These are phyloP conservation scores for Suhomyces chickasaworum DNA, from an alignment of 1,139 yeast genomes.

Conservation along the genomic window DNA sequence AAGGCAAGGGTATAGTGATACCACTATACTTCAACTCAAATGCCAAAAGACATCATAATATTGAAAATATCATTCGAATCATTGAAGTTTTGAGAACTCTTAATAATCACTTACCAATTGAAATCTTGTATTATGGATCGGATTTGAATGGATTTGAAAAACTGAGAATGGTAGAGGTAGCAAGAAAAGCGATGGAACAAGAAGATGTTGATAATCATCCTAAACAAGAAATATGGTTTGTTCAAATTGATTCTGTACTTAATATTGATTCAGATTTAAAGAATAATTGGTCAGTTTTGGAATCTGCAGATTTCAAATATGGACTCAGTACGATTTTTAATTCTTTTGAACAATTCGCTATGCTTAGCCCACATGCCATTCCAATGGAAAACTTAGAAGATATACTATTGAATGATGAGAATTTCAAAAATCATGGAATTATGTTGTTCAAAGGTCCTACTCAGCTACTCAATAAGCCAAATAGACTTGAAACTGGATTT, in stretches of 20 bases:
- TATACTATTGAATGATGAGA: slow-evolving; percentile 21
- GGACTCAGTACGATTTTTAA: slow-evolving; percentile 32
- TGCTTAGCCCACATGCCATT: slow-evolving; percentile 29
- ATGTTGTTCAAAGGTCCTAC: slow-evolving; percentile 30
- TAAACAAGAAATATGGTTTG: slow-evolving; percentile 33
- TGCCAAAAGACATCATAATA: slow-evolving; percentile 17
- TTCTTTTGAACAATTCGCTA: slow-evolving; percentile 34
- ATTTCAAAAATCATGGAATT: slow-evolving; percentile 28
- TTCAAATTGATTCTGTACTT: slow-evolving; percentile 24
- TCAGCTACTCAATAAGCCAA: slow-evolving; percentile 25
- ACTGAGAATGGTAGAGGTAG: slow-evolving; percentile 21
- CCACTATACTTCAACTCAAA: slow-evolving; percentile 26
- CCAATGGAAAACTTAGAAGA: slow-evolving; percentile 27
- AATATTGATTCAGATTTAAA: slow-evolving; percentile 15
- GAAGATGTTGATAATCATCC: slow-evolving; percentile 17
- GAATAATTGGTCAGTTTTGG: slow-evolving; percentile 10
- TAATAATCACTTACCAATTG: slow-evolving; percentile 34
- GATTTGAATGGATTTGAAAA: slow-evolving; percentile 23
- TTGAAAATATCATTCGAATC: slow-evolving; percentile 25
- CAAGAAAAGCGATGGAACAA: slow-evolving; percentile 12
- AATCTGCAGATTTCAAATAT: slow-evolving; percentile 24
- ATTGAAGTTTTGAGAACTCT: slow-evolving; percentile 31
- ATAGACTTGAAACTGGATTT: slow-evolving; percentile 31
- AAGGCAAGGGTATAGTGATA: slow-evolving; percentile 40
- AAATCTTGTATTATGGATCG: slow-evolving; percentile 25